Evolutionary conservation across 176 grass and related monocot genomes (phyloP), one percentile per base, ranked within the genome.

Genomic region (Oryza meridionalis): DNA sequence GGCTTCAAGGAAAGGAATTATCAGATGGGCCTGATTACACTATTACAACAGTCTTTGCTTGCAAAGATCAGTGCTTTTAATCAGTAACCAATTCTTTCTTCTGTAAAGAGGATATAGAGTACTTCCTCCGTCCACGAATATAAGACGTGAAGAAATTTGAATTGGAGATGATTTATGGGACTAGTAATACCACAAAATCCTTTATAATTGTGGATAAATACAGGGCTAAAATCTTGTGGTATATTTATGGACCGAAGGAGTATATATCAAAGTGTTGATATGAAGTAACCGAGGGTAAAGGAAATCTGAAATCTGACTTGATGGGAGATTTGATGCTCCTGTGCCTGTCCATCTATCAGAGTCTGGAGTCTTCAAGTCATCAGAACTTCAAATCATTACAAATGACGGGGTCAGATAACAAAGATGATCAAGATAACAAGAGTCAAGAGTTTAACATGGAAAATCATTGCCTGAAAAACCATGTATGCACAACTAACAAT

Each of bases 221-320:
- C 35, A 33, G 33, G 33, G 33, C 3, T 33, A 33, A 33, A 33
- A 33, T 33, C 33, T 33, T 33, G 29, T 27, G 1, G 32, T 33
- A 33, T 33, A 33, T 33, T 33, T 33, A 37, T 37, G 35, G 35
- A 37, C 35, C 35, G 35, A 37, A 0, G 7, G 40, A 7, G 7
- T 42, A 42, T 42, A 9, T 42, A 42, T 42, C 7, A 21, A 2
- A 22, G 21, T 61, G 19, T 61, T 61, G 55, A 22, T 61, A 61
- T 1, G 16, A 83, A 65, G 58, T 21, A 25, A 75, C 81, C 44
- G 44, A 75, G 8, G 58, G 70, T 50, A 50, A 75, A 74, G 70
- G 55, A 65, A 83, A 83, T 73, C 25, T 17, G 42, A 65, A 37
- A 37, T 37, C 4, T 35, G 81, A 73, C 43, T 74, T 49, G 31